phyloP scores from a whole-genome alignment of 1,284 basidiomycete genomes.

The Cryptococcus maquisensis region DNA sequence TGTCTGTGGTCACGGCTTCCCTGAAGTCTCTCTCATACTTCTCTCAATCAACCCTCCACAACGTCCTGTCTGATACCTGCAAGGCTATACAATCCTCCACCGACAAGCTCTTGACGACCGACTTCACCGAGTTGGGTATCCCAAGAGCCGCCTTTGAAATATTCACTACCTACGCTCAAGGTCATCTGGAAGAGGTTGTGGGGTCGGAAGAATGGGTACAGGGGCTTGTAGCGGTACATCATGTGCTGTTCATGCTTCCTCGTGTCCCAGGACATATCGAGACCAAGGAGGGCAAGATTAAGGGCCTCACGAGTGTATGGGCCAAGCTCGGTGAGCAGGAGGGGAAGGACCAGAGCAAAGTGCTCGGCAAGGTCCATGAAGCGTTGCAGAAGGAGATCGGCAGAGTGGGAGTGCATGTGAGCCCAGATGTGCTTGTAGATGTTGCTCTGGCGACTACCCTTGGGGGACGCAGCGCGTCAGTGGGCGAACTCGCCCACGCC shows the following conservation, averaged over 20 bases:
- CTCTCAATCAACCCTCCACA: constrained; percentile 25
- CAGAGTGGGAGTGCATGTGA: constrained; percentile 20
- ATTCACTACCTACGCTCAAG: constrained; percentile 31
- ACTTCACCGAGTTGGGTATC: constrained; percentile 4
- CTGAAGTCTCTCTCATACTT: constrained; percentile 10
- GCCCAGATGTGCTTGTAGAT: constrained; percentile 34
- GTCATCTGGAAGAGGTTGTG: constrained; percentile 22
- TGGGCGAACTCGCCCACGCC: constrained; percentile 11
- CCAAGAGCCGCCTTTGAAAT: constrained; percentile 26
- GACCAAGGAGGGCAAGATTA: background rate
- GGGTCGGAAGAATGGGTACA: constrained; percentile 27
- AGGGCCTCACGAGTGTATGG: constrained; percentile 22
- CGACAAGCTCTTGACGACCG: constrained; percentile 46
- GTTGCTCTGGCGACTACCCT: constrained; percentile 33
- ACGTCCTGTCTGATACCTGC: constrained; percentile 42
- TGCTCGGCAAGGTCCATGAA: constrained; percentile 18
- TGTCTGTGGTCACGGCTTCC: constrained; percentile 10
- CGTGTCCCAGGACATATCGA: constrained; percentile 17
- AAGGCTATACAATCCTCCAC: constrained; percentile 52
- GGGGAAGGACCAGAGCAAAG: constrained; percentile 9
- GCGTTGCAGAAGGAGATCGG: constrained; percentile 21
- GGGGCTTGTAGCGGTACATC: constrained; percentile 36
- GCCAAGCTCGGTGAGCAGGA: constrained; percentile 3
- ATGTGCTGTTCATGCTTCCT: constrained; percentile 32
- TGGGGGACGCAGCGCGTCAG: constrained; percentile 7